Base-by-base conservation (phyloP, 1,284 basidiomycete genomes). In the Cutaneotrichosporon mucoides region DNA sequence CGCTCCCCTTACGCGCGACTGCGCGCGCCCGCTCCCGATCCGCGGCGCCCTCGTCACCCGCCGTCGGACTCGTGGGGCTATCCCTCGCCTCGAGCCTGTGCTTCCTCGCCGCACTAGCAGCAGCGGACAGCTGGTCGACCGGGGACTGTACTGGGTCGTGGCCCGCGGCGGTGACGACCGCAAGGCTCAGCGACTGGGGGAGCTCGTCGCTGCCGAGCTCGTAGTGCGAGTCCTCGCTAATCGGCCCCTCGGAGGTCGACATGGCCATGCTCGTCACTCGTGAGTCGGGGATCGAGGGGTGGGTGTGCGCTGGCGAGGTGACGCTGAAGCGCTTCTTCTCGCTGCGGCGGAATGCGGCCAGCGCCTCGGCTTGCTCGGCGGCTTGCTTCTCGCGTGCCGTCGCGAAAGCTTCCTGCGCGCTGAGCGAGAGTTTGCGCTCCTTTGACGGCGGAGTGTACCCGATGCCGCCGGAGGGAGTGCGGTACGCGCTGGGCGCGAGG, bases 331-430 rank as follows among this genome's bases (percentile, higher is more conserved):
- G 43, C 33, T 37, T 38, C 49, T 52, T 42, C 47, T 62, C 55
- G 3, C 24, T 48, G n/a, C 63, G 55, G 36, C 72, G 64, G 57
- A 69, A 74, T 1, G 62, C 52, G 48, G 71, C 69, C 35, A 70
- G 68, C 6, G 69, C 67, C 45, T 67, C 67, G 16, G 56, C 63
- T 48, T 74, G 71, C 36, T 66, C 61, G 1, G 57, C 45, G 10
- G 71, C 36, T 13, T 62, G 60, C 49, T 65, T 64, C 47, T 68
- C 52, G 7, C 68, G 51, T 10, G 67, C 68, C n/a, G 60, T 56
- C 15, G 46, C 57, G 46, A 74, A 45, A 9, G 64, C 68, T 24
- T 61, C 59, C 47, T 61, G 52, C 12, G 72, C 70, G 0, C 66
- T 67, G 3, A 68, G 60, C 35, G 59, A 66, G 4, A 68, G 60